These are phyloP conservation scores for Kuraishia cidri DNA, from an alignment of 805 yeast species.

Conservation along the genomic window DNA sequence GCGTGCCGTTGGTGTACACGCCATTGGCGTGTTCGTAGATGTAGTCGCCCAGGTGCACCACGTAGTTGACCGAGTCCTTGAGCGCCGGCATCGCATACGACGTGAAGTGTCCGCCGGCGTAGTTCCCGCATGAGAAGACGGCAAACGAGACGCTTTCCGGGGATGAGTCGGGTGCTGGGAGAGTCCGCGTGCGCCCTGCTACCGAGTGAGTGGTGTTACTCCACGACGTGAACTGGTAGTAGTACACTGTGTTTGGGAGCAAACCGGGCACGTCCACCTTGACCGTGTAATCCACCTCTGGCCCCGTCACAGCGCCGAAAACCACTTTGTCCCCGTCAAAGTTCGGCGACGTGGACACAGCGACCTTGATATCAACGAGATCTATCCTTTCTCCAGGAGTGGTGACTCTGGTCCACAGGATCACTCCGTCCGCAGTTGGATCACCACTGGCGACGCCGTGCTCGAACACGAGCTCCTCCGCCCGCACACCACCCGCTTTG, in stretches of 20 bases:
- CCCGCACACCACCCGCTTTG: too few relatives aligned
- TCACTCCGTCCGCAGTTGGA: slow-evolving; percentile 10
- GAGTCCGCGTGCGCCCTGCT: slow-evolving; percentile 11
- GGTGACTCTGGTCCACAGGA: slow-evolving; percentile 15
- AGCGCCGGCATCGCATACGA: slow-evolving; percentile 11
- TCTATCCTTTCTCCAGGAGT: slow-evolving; percentile 4
- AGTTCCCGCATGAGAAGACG: slow-evolving; percentile 15
- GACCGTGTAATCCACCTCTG: slow-evolving; percentile 11
- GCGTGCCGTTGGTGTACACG: slow-evolving; percentile 12
- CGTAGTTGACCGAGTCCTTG: slow-evolving; percentile 12
- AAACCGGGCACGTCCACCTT: slow-evolving; percentile 11
- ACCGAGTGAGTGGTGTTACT: slow-evolving; percentile 5
- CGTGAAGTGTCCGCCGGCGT: slow-evolving; percentile 15
- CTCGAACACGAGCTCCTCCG: slow-evolving; percentile 3
- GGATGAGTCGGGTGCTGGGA: slow-evolving; percentile 9
- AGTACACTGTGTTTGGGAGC: slow-evolving; percentile 9
- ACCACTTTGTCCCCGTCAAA: slow-evolving; percentile 3
- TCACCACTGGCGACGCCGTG: slow-evolving; percentile 17
- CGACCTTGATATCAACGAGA: slow-evolving; percentile 2
- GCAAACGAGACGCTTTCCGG: slow-evolving; percentile 9
- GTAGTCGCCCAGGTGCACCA: slow-evolving; percentile 16
- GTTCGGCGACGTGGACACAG: slow-evolving; percentile 3
- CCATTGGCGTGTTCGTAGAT: slow-evolving; percentile 16
- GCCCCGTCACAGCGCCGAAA: slow-evolving; percentile 5
- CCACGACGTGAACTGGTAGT: slow-evolving; percentile 9